Base-by-base conservation (phyloP, 2,329 filamentous ascomycete species). In the Diplodia mutila region DNA sequence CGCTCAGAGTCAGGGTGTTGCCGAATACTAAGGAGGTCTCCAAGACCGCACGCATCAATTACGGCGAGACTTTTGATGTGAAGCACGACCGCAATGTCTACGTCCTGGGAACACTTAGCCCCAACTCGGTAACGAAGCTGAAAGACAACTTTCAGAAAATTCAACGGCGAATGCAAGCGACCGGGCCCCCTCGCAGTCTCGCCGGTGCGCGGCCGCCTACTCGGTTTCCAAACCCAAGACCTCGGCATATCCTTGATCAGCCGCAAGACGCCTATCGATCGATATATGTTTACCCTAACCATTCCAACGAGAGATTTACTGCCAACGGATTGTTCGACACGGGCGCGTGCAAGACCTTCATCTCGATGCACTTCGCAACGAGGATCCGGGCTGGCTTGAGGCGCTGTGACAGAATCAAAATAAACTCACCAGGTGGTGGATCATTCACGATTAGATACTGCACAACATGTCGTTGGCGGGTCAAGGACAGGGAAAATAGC, bases 401-500 rank as follows among this genome's bases (percentile, higher is more conserved):
- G 39, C n/a, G n/a, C n/a, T n/a, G n/a, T n/a, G n/a, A n/a, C n/a
- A n/a, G n/a, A n/a, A n/a, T n/a, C n/a, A n/a, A n/a, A n/a, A 3
- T 3, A 16, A 0, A 3, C 18, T n/a, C 18, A 18, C 39, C 18
- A 42, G 16, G 16, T 7, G 18, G 6, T 16, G 39, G 18, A 42
- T 42, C 18, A 2, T 8, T 1, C 5, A 0, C 5, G 16, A 1
- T 42, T n/a, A 42, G 6, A 7, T n/a, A 4, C 1, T n/a, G 8
- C 6, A 42, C 39, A n/a, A 42, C 16, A 18, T 42, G 16, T 9
- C 39, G 39, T n/a, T 42, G 39, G 39, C 39, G 18, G 39, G 1
- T 42, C 5, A 18, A 8, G 5, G 2, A 42, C 18, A 6, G 7
- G 39, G 14, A 7, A 8, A 3, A 42, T 7, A 5, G 18, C 7